Evolutionary conservation across 352 stramenopile species (phyloP), one percentile per base, ranked within the genome.

Genomic region (Globisporangium echinulatum): DNA sequence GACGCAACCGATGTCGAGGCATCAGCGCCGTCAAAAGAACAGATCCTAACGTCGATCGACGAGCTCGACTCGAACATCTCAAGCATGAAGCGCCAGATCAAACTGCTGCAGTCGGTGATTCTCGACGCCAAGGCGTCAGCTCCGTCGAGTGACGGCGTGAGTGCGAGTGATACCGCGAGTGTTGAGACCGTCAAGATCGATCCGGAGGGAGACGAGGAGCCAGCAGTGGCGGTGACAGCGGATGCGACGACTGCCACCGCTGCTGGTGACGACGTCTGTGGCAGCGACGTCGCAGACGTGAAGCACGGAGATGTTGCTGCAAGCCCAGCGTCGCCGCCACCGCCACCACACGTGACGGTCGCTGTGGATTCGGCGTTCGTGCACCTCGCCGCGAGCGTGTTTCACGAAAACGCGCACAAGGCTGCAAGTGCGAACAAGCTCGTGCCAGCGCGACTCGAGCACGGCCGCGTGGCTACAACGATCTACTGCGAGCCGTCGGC

Each of bases 11-110:
- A n/a, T 7, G n/a, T 13, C 10, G 15, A 50, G n/a, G 15, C 46
- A 7, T 11, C 46, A 33, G 5, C 46, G 15, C 70, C 71, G 1
- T 82, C 79, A 44, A 95, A 95, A 58, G 82, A 92, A 61, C 69
- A 79, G 25, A 92, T 95, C 66, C 64, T 95, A n/a, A 72, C 67
- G 5, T 77, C 83, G 13, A 95, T 95, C 49, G 85, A 95, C 55
- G 49, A 65, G 40, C 53, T 95, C 10, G 85, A 95, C 60, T 85
- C 75, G 0, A 72, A 74, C 10, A 93, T 93, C 61, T 68, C 69
- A 7, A 67, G 71, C 50, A 59, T 92, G 9, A 90, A 92, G 63
- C 77, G 84, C n/a, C 70, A 92, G 43, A 87, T 95, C 11, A 72
- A 73, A 49, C 51, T 68, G 25, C 61, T 93, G 56, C 68, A 82